Conservation (phyloP, 352 stramenopile species). For the Aphanomyces stellatus region DNA sequence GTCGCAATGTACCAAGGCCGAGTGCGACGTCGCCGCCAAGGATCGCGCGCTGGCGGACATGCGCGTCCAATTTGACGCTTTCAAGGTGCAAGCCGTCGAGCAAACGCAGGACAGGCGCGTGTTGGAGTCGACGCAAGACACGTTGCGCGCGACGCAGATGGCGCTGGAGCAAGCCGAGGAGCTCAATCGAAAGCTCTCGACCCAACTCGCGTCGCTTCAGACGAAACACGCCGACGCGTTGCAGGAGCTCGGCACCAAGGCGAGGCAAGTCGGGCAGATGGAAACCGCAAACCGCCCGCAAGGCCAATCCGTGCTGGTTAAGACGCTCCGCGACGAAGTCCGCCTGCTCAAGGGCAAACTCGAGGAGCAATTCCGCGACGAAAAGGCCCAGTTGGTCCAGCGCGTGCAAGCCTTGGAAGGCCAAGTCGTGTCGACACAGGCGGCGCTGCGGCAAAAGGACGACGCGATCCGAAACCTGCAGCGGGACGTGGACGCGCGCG, state of each 20-base stretch:
- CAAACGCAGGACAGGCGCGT: background rate
- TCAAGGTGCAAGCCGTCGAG: background rate
- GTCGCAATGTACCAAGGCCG: background rate
- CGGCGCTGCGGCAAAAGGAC: background rate
- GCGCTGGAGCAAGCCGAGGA: background rate
- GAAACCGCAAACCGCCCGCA: background rate
- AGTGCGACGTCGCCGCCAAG: background rate
- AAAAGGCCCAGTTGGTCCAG: background rate
- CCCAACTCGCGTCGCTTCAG: background rate
- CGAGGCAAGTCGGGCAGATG: background rate
- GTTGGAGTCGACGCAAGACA: background rate
- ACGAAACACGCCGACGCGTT: background rate
- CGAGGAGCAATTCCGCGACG: constrained; percentile 4
- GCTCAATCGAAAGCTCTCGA: background rate
- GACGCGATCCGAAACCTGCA: background rate
- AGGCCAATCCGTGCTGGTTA: constrained; percentile 1
- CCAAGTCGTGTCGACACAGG: background rate
- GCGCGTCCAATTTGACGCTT: background rate
- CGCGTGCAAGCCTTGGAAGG: background rate
- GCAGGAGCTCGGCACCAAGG: background rate
- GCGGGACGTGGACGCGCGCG: background rate
- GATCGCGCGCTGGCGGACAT: background rate
- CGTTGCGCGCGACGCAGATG: background rate
- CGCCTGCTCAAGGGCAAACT: background rate
- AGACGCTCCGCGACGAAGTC: constrained; percentile 10